Base-by-base conservation (phyloP, 2,329 filamentous ascomycete genomes). In the Westerdykella aurantiaca region DNA sequence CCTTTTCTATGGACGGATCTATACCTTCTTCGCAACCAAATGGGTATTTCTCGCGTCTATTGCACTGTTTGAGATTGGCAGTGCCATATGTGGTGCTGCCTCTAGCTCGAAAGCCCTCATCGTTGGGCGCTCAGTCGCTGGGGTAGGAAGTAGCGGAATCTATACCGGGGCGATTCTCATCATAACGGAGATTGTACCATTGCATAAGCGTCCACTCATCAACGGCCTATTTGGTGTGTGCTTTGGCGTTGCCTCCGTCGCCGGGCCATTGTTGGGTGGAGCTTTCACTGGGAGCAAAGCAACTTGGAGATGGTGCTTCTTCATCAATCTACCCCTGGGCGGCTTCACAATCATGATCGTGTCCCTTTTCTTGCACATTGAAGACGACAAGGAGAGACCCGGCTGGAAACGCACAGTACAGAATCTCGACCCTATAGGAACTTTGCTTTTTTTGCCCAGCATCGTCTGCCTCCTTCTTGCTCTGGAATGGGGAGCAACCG, bases 321-420 rank as follows among this genome's bases (percentile, higher is more conserved):
- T 60, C 39, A 76, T 79, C 57, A 79, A 80, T 43, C 57, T 79
- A 1, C 76, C 76, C 0, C 65, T 79, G n/a, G 73, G 72, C 16
- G 69, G 58, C 3, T 46, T 74, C 16, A 72, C 71, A 0, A 51
- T 64, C 5, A 49, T 59, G 1, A 51, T 61, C 18, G 57, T 66
- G 6, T 53, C 64, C 29, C 46, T 66, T 14, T 43, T 70, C 41
- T 51, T 70, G 34, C 56, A 64, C 31, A 31, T 62, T 9, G 53
- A 64, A 1, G 63, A 67, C 17, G 49, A 60, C 37, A 61, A 60
- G 38, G 60, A 60, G 10, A 43, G 52, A 55, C 12, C 62, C 52
- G 33, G 7, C 51, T 58, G 56, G 45, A 63, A 55, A 40, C 55
- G 61, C 9, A 68, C 63, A 6, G 38, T 70, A 6, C 51, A 56